Evolutionary conservation across 352 stramenopile species (phyloP), one percentile per base, ranked within the genome.

Genomic region (Discostella stelligera): DNA sequence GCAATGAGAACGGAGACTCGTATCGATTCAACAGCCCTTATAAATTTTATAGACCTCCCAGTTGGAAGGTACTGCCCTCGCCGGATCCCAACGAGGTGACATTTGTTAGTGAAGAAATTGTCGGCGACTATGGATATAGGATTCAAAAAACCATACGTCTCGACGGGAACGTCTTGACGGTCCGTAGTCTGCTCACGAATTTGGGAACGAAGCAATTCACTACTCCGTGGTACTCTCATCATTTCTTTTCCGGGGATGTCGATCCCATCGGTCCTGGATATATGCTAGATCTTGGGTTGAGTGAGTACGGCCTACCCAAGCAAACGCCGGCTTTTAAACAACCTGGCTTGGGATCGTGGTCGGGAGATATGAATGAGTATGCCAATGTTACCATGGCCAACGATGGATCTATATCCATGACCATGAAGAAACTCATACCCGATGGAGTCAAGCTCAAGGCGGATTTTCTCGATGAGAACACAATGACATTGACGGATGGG

Each of bases 21-120:
- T 92, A 90, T 68, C 83, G 82, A 74, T 92, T 91, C 78, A 90
- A 91, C 56, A 85, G 74, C 54, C 87, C 84, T 0, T 92, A 92
- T 65, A 49, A 79, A 44, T 90, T 88, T 72, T 81, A 76, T 16
- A 64, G 72, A 41, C 37, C 53, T 55, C 84, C 87, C 0, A 44
- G 64, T 30, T 92, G 87, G 87, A 79, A 48, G 21, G 11, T 85
- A 6, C 48, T 80, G 4, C 52, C 60, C 8, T 73, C 59, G 46
- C 73, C 66, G 25, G 53, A 55, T 65, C 23, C 50, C 20, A 76
- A 76, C 32, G 73, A 81, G 56, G 37, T 81, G 18, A 71, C 65
- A 13, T 62, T 76, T 65, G 20, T 76, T 21, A 74, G 67, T 32
- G 73, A 81, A 41, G 73, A 81, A 32, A 71, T 10, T 49, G 21